Conservation (phyloP, 78 protist species). For the Polysphondylium violaceum region DNA sequence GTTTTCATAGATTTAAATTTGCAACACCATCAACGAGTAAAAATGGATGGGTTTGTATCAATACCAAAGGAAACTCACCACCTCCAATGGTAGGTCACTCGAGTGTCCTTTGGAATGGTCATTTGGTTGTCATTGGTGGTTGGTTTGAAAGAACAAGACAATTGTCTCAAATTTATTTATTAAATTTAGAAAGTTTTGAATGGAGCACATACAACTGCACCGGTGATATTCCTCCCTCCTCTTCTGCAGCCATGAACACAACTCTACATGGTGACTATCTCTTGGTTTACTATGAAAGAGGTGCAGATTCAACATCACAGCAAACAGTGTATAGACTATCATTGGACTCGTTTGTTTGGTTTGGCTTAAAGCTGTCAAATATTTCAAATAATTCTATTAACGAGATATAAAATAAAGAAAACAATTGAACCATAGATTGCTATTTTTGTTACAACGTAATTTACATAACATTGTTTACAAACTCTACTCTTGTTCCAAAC, state of each 20-base stretch:
- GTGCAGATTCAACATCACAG: conserved; percentile 33
- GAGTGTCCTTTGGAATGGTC: conserved; percentile 42
- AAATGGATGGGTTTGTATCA: conserved; percentile 20
- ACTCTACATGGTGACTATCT: conserved; percentile 60
- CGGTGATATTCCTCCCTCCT: conserved; percentile 73
- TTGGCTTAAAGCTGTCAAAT: conserved; percentile 4
- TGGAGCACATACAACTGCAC: conserved; percentile 5
- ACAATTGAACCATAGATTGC: too few relatives aligned
- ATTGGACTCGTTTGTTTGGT: conserved; percentile 39
- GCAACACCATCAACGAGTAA: background rate
- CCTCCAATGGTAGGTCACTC: conserved; percentile 62
- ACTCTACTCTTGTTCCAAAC: too few relatives aligned
- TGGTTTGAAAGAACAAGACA: conserved; percentile 42
- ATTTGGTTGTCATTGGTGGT: conserved; percentile 49
- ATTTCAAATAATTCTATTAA: background rate
- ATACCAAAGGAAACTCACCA: conserved; percentile 24
- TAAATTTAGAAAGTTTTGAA: conserved; percentile 27
- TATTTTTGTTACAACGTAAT: background rate
- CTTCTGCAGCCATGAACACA: conserved; percentile 29
- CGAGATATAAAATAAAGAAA: background rate
- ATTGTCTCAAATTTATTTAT: conserved; percentile 27
- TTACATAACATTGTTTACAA: background rate
- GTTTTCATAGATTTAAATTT: conserved; percentile 72
- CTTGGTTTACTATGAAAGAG: conserved; percentile 53
- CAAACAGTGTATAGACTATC: conserved; percentile 35